phyloP scores from a whole-genome alignment of 2,329 filamentous ascomycete genomes.

The Knoxdaviesia proteae region DNA sequence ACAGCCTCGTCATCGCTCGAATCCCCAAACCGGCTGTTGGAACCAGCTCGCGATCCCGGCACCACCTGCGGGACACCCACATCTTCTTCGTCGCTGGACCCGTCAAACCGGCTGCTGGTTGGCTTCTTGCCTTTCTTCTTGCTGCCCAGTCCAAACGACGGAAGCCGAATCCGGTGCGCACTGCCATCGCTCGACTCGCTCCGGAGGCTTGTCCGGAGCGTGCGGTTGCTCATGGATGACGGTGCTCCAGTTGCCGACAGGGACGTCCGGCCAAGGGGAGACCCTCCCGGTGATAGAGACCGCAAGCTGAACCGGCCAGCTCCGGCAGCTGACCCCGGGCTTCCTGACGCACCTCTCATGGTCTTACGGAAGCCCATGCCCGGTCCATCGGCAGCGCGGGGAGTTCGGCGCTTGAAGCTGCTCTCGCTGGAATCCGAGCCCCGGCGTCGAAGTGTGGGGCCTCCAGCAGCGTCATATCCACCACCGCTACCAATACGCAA shows the following conservation, averaged over 20 bases:
- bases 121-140: conserved; percentile 18
- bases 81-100: conserved; percentile 42
- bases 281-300: conserved; percentile 45
- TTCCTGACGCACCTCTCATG: conserved; percentile 30
- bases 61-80: no score
- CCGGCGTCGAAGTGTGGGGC: conserved; percentile 2
- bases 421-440: conserved; percentile 24
- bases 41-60: conserved; percentile 12
- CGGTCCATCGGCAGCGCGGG: conserved; percentile 15
- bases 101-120: conserved; percentile 30
- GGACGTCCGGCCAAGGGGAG: conserved; percentile 14
- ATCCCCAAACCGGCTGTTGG: conserved; percentile 43
- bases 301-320: conserved; percentile 50
- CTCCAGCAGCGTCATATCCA: neutral
- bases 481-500: neutral
- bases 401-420: conserved; percentile 53
- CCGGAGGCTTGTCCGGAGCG: conserved; percentile 21
- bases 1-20: conserved; percentile 45
- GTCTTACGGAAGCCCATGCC: conserved; percentile 48
- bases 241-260: no score
- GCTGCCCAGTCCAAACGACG: conserved; percentile 19
- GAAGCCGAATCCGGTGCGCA: conserved; percentile 17
- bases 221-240: no score
- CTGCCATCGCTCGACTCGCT: conserved; percentile 16
- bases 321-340: conserved; percentile 14